Evolutionary conservation across 306 rosid species (phyloP), one percentile per base, ranked within the genome.

Genomic region (Vigna reflexopilosa): DNA sequence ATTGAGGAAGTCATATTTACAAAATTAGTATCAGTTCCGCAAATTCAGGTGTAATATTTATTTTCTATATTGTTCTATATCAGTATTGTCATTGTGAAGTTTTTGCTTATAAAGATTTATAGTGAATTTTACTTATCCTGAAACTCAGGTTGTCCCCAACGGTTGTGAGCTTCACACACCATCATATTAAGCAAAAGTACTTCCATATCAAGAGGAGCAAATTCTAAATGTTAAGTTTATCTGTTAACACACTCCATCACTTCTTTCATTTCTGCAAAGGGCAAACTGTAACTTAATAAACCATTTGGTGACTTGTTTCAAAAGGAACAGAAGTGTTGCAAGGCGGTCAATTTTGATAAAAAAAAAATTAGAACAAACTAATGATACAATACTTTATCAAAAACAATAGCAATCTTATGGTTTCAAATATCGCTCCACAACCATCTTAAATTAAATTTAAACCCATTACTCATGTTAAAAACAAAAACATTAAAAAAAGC

Each of bases 391-490:
- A 24, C 28, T 47, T 40, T 73, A 73, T 44, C 47, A 24, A 58
- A 26, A 55, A 56, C 30, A 51, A 76, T 16, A 50, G 42, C 11
- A 56, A 55, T 30, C 76, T 28, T 24, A 30, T 5, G 26, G 76
- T 30, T 68, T 74, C 58, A 75, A 26, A 16, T 72, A 73, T 64
- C 12, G 13, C 32, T 81, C 48, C 65, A 57, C 61, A 67, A 67
- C 48, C 48, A 16, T 3, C 16, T 80, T 48, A 66, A 1, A 32
- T 22, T 56, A 55, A 36, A 74, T 20, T 67, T 32, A 73, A 81
- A 47, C 40, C 20, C 32, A 34, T 11, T 45, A 36, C 47, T 17
- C 26, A 17, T 12, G 34, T 14, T 7, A 61, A 74, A 34, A 59
- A 6, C 17, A 58, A 59, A 24, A 59, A 54, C 80, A 66, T 10